phyloP scores from a whole-genome alignment of 2,329 filamentous ascomycete genomes.

The Colletotrichum falcatum region DNA sequence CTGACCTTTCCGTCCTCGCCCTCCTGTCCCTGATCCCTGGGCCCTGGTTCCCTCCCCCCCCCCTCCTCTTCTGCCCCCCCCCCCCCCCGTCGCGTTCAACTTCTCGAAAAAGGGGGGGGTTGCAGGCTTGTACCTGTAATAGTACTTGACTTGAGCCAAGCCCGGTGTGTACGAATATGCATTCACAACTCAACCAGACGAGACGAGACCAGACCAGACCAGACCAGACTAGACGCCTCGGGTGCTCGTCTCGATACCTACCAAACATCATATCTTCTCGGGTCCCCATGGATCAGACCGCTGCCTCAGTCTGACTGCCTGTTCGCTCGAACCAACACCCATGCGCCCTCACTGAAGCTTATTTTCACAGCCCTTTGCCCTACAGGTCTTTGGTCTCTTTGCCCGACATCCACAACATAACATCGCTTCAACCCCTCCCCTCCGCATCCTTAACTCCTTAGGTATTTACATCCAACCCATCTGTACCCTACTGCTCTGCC shows the following conservation, averaged over 20 bases:
- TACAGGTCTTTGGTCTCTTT: constrained; percentile 15
- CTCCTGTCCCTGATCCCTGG: constrained; percentile 7
- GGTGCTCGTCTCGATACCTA: constrained; percentile 24
- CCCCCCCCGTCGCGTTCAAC: not conserved
- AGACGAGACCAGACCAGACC: no score
- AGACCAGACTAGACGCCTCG: constrained; percentile 21
- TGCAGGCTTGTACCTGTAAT: constrained; percentile 14
- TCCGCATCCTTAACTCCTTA: constrained; percentile 27
- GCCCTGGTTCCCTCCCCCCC: not conserved
- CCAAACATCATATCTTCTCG: constrained; percentile 3
- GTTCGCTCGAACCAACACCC: constrained; percentile 21
- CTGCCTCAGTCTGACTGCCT: constrained; percentile 28
- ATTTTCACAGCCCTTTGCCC: constrained; percentile 32
- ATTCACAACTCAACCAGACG: not conserved
- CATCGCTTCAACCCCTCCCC: constrained; percentile 30
- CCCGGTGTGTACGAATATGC: not conserved
- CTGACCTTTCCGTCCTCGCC: constrained; percentile 17
- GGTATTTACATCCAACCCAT: constrained; percentile 18
- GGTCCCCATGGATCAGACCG: constrained; percentile 34
- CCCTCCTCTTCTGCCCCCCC: not conserved
- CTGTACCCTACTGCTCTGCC: not conserved
- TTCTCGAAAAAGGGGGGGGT: not conserved
- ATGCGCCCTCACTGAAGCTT: constrained; percentile 37
- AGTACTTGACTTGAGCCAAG: not conserved
- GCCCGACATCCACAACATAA: constrained; percentile 29